Evolutionary conservation across 495 filamentous ascomycete genomes (phyloP), one percentile per base, ranked within the genome.

Genomic region (Letharia columbiana): DNA sequence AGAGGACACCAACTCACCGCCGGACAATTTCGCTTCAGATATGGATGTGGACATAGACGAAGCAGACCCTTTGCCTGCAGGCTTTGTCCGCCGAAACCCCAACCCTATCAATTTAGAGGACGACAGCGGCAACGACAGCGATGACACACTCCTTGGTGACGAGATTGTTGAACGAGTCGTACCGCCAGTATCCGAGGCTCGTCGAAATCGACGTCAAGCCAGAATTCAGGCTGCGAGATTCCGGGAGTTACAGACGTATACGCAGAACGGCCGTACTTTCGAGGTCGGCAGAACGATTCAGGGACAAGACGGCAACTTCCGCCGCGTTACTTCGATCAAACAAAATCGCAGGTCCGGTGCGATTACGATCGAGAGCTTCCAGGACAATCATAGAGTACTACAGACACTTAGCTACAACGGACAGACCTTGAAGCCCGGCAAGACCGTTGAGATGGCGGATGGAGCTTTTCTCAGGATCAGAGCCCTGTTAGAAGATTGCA

Each of bases 381-480:
- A 7, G 33, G 37, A 33, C 17, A 33, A 61, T 41, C 12, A 5
- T 31, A 45, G 7, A 31, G 8, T 6, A 9, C 20, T 61, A 31
- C 17, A 33, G 12, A 42, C 49, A 2, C 17, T 42, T 9, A 68
- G 50, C 23, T 47, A 47, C 28, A 15, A 62, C 17, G 58, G 63
- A 37, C 41, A 20, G 9, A 68, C 63, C 13, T 39, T 65, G 23
- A 57, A 42, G 59, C 31, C 42, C 12, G 68, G 68, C 7, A 68
- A 65, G 62, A 67, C 62, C 8, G 62, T 67, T 9, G 68, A 70
- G 40, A 49, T 66, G 2, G 41, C 28, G 12, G 44, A 66, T 37
- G 68, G 68, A 3, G 58, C 65, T 58, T 70, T 70, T 47, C 31
- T 70, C 8, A 39, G 62, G 5, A 70, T 70, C 52, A 60, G 39